A percentile compares a stretch with the other conserved stretches of the same genome.
These are phyloP conservation scores for Trichoderma atrobrunneum DNA, from an alignment of 2,329 filamentous ascomycete genomes.

Conservation along the genomic window DNA sequence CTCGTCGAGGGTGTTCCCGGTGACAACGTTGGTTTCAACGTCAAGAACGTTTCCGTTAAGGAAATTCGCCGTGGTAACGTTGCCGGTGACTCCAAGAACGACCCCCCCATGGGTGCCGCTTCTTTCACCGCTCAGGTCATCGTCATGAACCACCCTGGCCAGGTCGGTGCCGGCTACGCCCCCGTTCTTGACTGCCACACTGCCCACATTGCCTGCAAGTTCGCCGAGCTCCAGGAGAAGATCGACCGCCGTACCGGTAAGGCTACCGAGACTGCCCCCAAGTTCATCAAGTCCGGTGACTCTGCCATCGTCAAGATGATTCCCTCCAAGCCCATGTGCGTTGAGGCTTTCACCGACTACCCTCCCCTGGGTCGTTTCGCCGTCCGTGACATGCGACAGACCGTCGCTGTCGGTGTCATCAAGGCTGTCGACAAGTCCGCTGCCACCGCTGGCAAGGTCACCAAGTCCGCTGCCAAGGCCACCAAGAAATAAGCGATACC, in stretches of 20 bases:
- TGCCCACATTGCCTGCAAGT: conserved; percentile 99
- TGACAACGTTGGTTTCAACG: conserved; percentile 99
- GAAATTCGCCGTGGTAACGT: conserved; percentile 99
- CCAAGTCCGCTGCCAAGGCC: conserved; percentile 71
- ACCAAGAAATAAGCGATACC: conserved; percentile 64
- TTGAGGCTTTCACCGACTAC: conserved; percentile 99
- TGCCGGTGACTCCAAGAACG: conserved; percentile 99
- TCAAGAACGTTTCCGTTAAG: conserved; percentile 99
- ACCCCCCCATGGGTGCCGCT: conserved; percentile 83
- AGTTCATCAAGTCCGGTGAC: conserved; percentile 99
- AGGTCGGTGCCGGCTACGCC: conserved; percentile 98
- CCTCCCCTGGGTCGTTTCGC: conserved; percentile 99
- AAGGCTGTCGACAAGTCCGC: conserved; percentile 73
- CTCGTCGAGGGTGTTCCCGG: conserved; percentile 90
- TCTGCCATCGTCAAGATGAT: conserved; percentile 99
- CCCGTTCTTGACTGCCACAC: conserved; percentile 99
- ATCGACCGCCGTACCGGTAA: conserved; percentile 99
- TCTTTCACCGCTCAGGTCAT: conserved; percentile 99
- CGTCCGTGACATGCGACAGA: conserved; percentile 96
- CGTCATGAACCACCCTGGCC: conserved; percentile 99
- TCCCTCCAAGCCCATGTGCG: conserved; percentile 99
- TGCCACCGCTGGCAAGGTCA: conserved; percentile 60
- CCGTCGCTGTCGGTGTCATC: conserved; percentile 92
- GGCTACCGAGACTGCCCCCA: conserved; percentile 84
- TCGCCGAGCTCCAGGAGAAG: conserved; percentile 98